These are phyloP conservation scores for Colletotrichum eleusines DNA, from an alignment of 2,329 filamentous ascomycete genomes.

Conservation along the genomic window DNA sequence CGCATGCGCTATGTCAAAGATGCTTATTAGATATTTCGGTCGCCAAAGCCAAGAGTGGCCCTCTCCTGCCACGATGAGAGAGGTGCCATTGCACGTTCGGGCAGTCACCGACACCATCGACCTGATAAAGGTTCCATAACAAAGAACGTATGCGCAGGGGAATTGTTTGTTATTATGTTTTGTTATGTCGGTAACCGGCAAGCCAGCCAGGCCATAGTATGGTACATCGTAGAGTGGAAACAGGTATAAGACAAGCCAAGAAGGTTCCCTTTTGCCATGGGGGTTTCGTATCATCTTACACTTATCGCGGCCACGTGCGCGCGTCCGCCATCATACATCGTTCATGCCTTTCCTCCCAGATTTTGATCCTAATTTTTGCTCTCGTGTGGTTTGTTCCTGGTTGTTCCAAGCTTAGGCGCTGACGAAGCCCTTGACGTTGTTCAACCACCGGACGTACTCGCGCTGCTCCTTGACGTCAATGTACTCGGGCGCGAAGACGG, in stretches of 20 bases:
- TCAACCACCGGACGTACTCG: slow-evolving; percentile 93
- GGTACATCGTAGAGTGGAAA: slow-evolving; percentile 43
- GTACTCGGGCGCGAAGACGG: slow-evolving; percentile 93
- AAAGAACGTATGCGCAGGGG: neutral
- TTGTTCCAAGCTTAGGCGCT: slow-evolving; percentile 67
- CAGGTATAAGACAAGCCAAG: slow-evolving; percentile 40
- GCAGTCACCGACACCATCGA: neutral
- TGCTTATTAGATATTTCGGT: neutral
- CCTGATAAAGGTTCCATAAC: neutral
- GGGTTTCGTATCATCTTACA: slow-evolving; percentile 40
- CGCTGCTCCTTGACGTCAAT: slow-evolving; percentile 98
- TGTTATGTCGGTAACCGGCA: slow-evolving; percentile 26
- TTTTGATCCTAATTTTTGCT: slow-evolving; percentile 3
- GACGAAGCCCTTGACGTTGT: slow-evolving; percentile 87
- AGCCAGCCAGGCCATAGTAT: slow-evolving; percentile 38
- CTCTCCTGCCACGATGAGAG: too few relatives aligned
- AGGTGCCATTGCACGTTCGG: neutral
- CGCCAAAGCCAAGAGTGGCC: too few relatives aligned
- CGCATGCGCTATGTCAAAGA: neutral
- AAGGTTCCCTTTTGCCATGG: slow-evolving; percentile 29
- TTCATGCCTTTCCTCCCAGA: slow-evolving; percentile 27
- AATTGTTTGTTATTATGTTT: slow-evolving; percentile 35
- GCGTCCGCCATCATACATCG: slow-evolving; percentile 36
- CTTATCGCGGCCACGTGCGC: slow-evolving; percentile 8
- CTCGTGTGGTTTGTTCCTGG: neutral